A percentile compares a stretch with the other conserved stretches of the same genome.
Evolutionary conservation across 352 stramenopile species (phyloP).

Genomic region (Globisporangium viniferum): DNA sequence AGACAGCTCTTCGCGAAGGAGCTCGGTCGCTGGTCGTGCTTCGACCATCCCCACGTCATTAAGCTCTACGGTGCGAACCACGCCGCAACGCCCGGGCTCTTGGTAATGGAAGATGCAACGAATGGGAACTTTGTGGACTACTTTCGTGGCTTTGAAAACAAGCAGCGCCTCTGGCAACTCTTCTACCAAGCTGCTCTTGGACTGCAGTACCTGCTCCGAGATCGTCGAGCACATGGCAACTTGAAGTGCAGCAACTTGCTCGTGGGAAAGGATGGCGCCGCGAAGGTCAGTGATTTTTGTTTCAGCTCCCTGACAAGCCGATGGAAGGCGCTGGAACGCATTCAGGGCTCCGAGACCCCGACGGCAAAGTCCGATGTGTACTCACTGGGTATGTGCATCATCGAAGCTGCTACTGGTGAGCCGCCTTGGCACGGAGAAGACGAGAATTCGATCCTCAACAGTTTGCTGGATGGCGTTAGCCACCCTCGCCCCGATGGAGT

Average conservation of each 20-base stretch:
- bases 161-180: slow-evolving; percentile 18
- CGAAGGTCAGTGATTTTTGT: slow-evolving; percentile 39
- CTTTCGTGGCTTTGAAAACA: slow-evolving; percentile 9
- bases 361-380: slow-evolving; percentile 2
- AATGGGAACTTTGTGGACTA: slow-evolving; percentile 34
- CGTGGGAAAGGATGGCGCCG: slow-evolving; percentile 37
- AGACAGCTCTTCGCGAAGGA: slow-evolving; percentile 26
- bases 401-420: not conserved
- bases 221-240: slow-evolving; percentile 67
- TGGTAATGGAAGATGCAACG: slow-evolving; percentile 34
- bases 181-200: slow-evolving; percentile 43
- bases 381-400: not conserved
- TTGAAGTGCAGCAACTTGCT: slow-evolving; percentile 87
- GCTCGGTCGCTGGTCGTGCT: slow-evolving; percentile 27
- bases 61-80: slow-evolving; percentile 25
- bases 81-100: not conserved
- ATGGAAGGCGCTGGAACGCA: slow-evolving; percentile 35
- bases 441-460: not conserved
- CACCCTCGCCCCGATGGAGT: not conserved
- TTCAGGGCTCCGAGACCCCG: not conserved
- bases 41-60: slow-evolving; percentile 31
- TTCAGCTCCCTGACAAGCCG: slow-evolving; percentile 29
- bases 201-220: slow-evolving; percentile 49
- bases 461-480: not conserved
- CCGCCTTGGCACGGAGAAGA: not conserved